Evolutionary conservation across 2,329 filamentous ascomycete species (phyloP), one percentile per base, ranked within the genome.

Genomic region (Epichloe brachyelytri): DNA sequence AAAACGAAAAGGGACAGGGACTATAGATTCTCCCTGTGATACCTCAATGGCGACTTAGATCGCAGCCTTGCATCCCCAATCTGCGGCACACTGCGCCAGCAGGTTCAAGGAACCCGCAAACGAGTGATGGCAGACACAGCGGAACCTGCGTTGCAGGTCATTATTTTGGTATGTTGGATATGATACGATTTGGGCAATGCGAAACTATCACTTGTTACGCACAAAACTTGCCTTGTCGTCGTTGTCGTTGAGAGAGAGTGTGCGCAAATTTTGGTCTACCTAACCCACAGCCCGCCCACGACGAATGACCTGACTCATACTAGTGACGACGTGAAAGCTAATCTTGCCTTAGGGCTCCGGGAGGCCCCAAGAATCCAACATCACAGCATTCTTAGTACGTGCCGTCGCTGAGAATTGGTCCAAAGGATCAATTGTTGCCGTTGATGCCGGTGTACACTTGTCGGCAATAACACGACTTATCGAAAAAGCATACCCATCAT

Each of bases 371-470:
- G 93, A 98, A 74, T 83, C 88, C 66, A 93, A 90, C 65, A 85
- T 88, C 22, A 96, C 91, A 0, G 88, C 89, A 3, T 82, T 97
- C 52, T 79, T 98, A 19, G 87, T 97, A 45, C 85, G 91, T 45
- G 91, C 91, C 4, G 76, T 85, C 10, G 79, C 83, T 33, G 79
- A 85, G 49, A 79, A 82, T 55, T 98, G 93, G 93, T 73, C 77
- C 46, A 85, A 83, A 59, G 84, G 86, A 43, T 96, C 89, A 0
- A 68, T 96, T 40, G 74, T 97, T 30, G 89, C 91, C n/a, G 85
- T 98, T 49, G 93, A 98, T 71, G 90, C 89, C 10, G 93, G 93
- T 46, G 88, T 90, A 34, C 86, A 96, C 65, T 78, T 98, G 40
- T 82, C 87, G 30, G 82, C 88, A 51, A 95, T 98, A 51, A 80